phyloP scores from a whole-genome alignment of 306 rosid species.

The Citrullus colocynthis region DNA sequence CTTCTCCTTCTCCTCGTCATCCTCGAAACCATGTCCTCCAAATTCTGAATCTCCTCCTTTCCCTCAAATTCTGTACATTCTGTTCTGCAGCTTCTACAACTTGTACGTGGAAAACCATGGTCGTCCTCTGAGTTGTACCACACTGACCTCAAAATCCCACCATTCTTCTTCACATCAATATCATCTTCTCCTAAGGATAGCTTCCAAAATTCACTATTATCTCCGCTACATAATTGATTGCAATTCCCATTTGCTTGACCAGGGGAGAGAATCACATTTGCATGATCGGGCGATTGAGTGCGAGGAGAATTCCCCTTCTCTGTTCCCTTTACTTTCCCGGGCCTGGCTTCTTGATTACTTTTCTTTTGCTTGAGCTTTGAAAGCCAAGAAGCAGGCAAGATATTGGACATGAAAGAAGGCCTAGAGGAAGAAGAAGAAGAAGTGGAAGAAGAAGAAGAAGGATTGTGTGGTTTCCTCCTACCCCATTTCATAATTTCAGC shows the following conservation, averaged over 20 bases:
- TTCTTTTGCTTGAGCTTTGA: conserved; percentile 61
- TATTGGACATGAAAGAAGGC: conserved; percentile 47
- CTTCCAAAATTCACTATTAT: conserved; percentile 60
- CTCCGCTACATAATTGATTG: conserved; percentile 35
- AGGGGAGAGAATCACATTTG: conserved; percentile 3
- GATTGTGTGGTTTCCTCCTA: conserved; percentile 25
- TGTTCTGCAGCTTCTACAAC: conserved; percentile 14
- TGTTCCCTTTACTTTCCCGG: conserved; percentile 20
- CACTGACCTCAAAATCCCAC: conserved; percentile 11
- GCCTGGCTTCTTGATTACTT: conserved; percentile 25
- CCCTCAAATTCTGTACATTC: conserved; percentile 13
- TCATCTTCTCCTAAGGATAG: conserved; percentile 52
- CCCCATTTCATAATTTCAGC: conserved; percentile 48
- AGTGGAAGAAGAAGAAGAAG: conserved; percentile 23
- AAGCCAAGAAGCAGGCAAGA: conserved; percentile 58
- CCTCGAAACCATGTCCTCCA: conserved; percentile 20
- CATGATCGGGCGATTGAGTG: conserved; percentile 14
- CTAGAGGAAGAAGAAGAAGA: conserved; percentile 33
- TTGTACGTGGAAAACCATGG: conserved; percentile 14
- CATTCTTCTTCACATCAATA: conserved; percentile 22
- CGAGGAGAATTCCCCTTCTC: conserved; percentile 22
- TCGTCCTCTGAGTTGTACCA: conserved; percentile 30
- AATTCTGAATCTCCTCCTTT: conserved; percentile 22
- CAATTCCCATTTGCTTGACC: conserved; percentile 13
- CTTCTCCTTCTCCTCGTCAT: conserved; percentile 13